phyloP scores from a whole-genome alignment of 345 rosid species.

The Hibiscus mutabilis region DNA sequence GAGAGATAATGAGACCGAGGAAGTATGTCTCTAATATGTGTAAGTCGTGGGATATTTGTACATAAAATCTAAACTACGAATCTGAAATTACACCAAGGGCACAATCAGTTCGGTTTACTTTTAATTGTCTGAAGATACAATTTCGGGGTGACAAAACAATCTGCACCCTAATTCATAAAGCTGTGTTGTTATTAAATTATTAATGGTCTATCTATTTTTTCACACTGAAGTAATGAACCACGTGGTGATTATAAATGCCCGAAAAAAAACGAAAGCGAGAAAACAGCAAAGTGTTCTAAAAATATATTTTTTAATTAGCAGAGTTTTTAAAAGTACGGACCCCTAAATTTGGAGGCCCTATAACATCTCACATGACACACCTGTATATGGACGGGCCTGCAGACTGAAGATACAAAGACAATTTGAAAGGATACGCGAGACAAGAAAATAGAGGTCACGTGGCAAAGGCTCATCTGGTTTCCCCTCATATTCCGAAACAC shows the following conservation, averaged over 20 bases:
- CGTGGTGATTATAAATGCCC: background rate
- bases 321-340: too few species aligned
- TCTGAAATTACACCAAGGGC: background rate
- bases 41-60: conserved; percentile 6
- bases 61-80: background rate
- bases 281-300: background rate
- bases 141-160: background rate
- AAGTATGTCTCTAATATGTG: background rate
- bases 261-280: background rate
- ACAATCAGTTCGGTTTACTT: background rate
- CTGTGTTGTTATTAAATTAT: background rate
- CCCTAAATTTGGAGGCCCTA: too few species aligned
- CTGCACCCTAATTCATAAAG: background rate
- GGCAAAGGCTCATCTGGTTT: too few species aligned
- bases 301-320: too few species aligned
- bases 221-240: background rate
- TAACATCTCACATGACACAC: too few species aligned
- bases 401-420: too few species aligned
- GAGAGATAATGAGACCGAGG: background rate
- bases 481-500: too few species aligned
- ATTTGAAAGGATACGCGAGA: too few species aligned
- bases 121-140: background rate
- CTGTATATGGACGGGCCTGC: too few species aligned
- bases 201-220: background rate
- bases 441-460: too few species aligned